A percentile compares a stretch with the other conserved stretches of the same genome.
Evolutionary conservation across 192 early-diverging fungal genomes (phyloP).

Genomic region (Jimgerdemannia flammicorona): DNA sequence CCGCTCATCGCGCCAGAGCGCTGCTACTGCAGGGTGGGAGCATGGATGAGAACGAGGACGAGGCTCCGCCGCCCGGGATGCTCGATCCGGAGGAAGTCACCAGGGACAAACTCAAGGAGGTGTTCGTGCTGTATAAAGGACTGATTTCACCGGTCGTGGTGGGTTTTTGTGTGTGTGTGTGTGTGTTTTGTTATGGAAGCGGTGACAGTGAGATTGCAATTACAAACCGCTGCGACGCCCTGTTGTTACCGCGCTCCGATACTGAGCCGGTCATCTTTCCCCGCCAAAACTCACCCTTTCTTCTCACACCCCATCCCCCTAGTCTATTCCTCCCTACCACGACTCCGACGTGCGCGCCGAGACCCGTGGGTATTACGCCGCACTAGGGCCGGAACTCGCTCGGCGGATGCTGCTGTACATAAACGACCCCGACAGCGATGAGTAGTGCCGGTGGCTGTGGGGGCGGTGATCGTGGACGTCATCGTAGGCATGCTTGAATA

Average conservation of each 20-base stretch:
- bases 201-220: too few relatives aligned
- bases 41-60: constrained; percentile 7
- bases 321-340: not conserved
- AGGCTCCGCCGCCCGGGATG: constrained; percentile 9
- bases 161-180: not conserved
- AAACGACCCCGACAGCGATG: not conserved
- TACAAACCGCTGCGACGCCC: too few relatives aligned
- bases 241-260: too few relatives aligned
- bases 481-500: too few relatives aligned
- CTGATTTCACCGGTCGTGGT: not conserved
- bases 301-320: too few relatives aligned
- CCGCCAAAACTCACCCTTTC: too few relatives aligned
- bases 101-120: not conserved
- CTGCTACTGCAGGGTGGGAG: constrained; percentile 1
- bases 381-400: constrained; percentile 1
- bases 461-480: not conserved
- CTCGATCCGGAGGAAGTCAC: constrained; percentile 11
- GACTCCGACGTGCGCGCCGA: not conserved
- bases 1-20: constrained; percentile 8
- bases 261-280: too few relatives aligned
- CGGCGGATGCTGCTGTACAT: not conserved
- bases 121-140: not conserved
- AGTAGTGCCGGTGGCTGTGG: not conserved
- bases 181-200: too few relatives aligned
- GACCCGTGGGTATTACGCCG: constrained; percentile 14